Evolutionary conservation across 805 yeast genomes (phyloP), one percentile per base, ranked within the genome.

Genomic region (Kuraishia capsulata): DNA sequence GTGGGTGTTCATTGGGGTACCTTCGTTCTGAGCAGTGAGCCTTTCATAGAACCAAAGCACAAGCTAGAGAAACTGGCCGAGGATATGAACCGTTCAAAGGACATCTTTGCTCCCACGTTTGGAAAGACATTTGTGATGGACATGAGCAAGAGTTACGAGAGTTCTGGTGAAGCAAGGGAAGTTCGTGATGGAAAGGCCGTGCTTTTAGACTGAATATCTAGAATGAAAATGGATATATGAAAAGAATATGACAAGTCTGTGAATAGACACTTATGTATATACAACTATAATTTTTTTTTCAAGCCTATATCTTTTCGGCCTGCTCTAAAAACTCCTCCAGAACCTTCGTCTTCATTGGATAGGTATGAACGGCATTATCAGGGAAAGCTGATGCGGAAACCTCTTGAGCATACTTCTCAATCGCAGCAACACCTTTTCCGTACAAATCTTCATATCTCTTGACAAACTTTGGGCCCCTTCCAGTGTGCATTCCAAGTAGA

Each of bases 1-100:
- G 73, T 82, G 37, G 97, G 97, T 1, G 87, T 90, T 24, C 97
- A 90, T 58, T 90, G 96, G 95, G 97, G 97, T 0, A 90, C 97
- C 0, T 90, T 88, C 59, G 78, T 87, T 20, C 61, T 90, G 47
- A 83, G 95, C 55, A 82, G 88, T 34, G 97, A 90, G 57, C 82
- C 85, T 40, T 86, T 81, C 46, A 54, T 85, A 28, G 97, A 89
- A 55, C 97, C 97, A 1, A 81, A 83, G 42, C 61, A 67, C 39
- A 59, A 67, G 50, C 57, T 89, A 30, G 71, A 69, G 34, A 56
- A 63, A 34, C 54, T 76, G 37, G 80, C 89, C 0, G 54, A 49
- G 38, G 55, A 47, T n/a, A 48, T 48, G 14, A 61, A 57, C 28
- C 63, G 57, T 38, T 48, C 47, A 0, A 51, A 64, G 29, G 59